phyloP scores from a whole-genome alignment of 1,284 basidiomycete species.

The Irpex sp. region DNA sequence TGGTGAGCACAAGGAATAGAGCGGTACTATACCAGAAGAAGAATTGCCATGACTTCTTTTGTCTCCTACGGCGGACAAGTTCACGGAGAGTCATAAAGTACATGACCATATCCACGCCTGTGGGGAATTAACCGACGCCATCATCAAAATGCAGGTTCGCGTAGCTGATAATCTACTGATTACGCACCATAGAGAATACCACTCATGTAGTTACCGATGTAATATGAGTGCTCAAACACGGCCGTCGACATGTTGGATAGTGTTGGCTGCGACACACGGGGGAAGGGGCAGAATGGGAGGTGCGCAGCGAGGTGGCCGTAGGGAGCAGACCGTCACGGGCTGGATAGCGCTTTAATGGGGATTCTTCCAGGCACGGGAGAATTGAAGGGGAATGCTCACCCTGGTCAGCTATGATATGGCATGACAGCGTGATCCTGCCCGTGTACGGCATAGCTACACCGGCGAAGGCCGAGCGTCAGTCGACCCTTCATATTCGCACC shows the following conservation, averaged over 20 bases:
- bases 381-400: neutral
- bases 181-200: conserved; percentile 23
- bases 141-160: neutral
- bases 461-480: neutral
- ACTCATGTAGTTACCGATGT: conserved; percentile 22
- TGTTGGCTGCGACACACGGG: neutral
- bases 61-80: conserved; percentile 9
- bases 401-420: neutral
- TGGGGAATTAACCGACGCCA: neutral
- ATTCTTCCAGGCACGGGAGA: neutral
- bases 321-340: neutral
- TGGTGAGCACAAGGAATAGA: conserved; percentile 16
- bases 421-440: neutral
- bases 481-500: neutral
- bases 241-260: conserved; percentile 10
- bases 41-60: conserved; percentile 6
- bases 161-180: neutral
- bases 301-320: neutral
- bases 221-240: conserved; percentile 22
- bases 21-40: conserved; percentile 14
- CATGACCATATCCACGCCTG: conserved; percentile 22
- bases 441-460: neutral
- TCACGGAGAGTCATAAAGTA: conserved; percentile 18
- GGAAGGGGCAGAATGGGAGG: neutral
- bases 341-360: neutral